Evolutionary conservation across 1,284 basidiomycete species (phyloP), one percentile per base, ranked within the genome.

Genomic region (Somion occarium): DNA sequence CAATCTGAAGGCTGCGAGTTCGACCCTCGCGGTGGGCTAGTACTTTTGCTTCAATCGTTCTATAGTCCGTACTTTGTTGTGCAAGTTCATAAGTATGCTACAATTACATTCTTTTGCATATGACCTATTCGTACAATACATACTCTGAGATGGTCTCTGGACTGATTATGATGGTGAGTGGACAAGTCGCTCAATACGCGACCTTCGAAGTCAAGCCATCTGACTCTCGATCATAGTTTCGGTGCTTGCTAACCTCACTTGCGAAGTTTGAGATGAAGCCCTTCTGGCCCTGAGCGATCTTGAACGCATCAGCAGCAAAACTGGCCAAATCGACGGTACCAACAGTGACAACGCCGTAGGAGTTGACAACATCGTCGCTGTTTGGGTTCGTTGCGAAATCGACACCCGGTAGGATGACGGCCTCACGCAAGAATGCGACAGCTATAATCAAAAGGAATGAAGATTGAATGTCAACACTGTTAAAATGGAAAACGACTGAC

Each of bases 11-110:
- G 85, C 84, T 89, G 86, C 83, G 83, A 87, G 85, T 89, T 89
- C 85, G 86, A 89, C 85, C 85, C 86, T 88, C 85, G 83, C 85
- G 85, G 85, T 88, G 85, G 85, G 83, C 85, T 88, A 84, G 3
- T 39, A 5, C 22, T 48, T 39, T 39, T 39, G 19, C 4, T 34
- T 34, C 5, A 37, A 41, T 19, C 39, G 7, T 22, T 9, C 15
- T 9, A 9, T 41, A 5, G 13, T 41, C 30, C 30, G n/a, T 34
- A 34, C 30, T 34, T 43, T 22, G 19, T 41, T 41, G 18, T 19
- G 19, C 39, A 7, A 41, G 9, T 5, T 41, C 13, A 41, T 9
- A 18, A 41, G 39, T 9, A 15, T 22, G 18, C 39, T n/a, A 41
- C 9, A 15, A 19, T 22, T 18, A 18, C 7, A 9, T 41, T 41